Percentiles rank a stretch among this genome's conserved stretches.
Conservation (phyloP, 441 rosid species). For the Populus trichocarpa region DNA sequence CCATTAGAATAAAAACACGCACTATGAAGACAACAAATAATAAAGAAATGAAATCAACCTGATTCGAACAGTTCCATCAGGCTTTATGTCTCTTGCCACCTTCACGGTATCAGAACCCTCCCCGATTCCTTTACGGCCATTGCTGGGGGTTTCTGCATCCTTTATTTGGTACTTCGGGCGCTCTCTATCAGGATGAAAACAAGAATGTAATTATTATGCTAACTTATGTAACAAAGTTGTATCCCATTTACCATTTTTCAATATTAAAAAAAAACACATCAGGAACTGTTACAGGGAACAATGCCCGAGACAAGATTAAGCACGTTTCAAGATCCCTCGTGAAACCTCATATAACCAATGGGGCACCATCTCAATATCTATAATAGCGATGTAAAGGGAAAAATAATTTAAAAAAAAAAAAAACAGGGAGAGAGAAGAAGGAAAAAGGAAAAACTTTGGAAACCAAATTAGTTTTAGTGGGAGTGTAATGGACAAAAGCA, state of each 20-base stretch:
- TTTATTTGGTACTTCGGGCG: slow-evolving; percentile 79
- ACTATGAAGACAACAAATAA: slow-evolving; percentile 12
- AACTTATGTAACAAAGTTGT: slow-evolving; percentile 1
- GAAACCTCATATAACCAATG: not conserved
- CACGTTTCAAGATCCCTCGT: not conserved
- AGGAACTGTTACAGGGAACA: not conserved
- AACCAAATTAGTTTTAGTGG: not conserved
- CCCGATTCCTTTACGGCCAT: slow-evolving; percentile 42
- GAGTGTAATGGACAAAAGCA: slow-evolving; percentile 5
- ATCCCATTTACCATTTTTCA: slow-evolving; percentile 4
- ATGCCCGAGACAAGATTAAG: not conserved
- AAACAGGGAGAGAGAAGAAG: not conserved
- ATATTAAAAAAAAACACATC: not conserved
- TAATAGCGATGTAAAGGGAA: not conserved
- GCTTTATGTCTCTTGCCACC: slow-evolving; percentile 62
- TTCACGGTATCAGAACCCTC: slow-evolving; percentile 80
- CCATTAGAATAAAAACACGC: slow-evolving; percentile 16
- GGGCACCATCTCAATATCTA: not conserved
- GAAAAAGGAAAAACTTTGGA: not conserved
- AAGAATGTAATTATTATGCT: slow-evolving; percentile 14
- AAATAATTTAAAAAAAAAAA: too few relatives aligned
- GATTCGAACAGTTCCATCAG: slow-evolving; percentile 60
- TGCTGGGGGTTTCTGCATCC: slow-evolving; percentile 55
- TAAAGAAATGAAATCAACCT: slow-evolving; percentile 49
- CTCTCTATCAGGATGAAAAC: slow-evolving; percentile 54